Evolutionary conservation across 495 filamentous ascomycete species (phyloP).

Genomic region (Aspergillus sparsus): DNA sequence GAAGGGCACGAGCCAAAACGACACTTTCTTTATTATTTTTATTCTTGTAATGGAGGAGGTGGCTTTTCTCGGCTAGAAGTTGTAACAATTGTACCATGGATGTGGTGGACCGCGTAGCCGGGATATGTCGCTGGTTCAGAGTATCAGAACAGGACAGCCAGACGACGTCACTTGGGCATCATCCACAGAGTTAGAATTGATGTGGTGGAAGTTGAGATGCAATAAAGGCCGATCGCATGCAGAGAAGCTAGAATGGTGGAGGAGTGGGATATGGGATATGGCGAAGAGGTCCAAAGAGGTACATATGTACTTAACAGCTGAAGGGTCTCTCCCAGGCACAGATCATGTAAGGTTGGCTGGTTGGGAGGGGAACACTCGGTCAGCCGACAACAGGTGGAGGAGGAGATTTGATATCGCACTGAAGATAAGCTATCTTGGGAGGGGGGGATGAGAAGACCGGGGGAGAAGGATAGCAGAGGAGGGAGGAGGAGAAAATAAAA

Average conservation of each 20-base stretch:
- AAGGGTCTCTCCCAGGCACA: no score
- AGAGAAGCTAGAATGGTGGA: no score
- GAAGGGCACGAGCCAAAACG: slow-evolving; percentile 16
- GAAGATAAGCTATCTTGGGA: slow-evolving; percentile 1
- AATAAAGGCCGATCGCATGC: neutral
- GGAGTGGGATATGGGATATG: no score
- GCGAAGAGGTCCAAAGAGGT: no score
- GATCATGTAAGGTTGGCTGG: neutral
- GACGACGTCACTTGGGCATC: slow-evolving; percentile 22
- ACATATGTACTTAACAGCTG: no score
- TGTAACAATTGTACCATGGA: slow-evolving; percentile 30
- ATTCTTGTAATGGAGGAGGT: slow-evolving; percentile 2
- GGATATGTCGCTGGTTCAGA: slow-evolving; percentile 4
- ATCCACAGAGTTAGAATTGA: slow-evolving; percentile 7
- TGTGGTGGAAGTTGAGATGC: neutral
- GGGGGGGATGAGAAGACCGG: neutral
- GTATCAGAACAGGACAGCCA: neutral
- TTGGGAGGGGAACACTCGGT: slow-evolving; percentile 7
- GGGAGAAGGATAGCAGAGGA: no score
- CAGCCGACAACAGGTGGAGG: slow-evolving; percentile 14
- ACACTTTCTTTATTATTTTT: neutral
- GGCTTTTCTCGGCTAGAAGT: slow-evolving; percentile 19
- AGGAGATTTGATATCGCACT: neutral
- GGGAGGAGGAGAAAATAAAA: no score
- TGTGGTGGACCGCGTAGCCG: slow-evolving; percentile 24